A percentile compares a stretch with the other conserved stretches of the same genome.
These are phyloP conservation scores for Ramaria sp. DNA, from an alignment of 768 basidiomycete genomes.

Conservation along the genomic window DNA sequence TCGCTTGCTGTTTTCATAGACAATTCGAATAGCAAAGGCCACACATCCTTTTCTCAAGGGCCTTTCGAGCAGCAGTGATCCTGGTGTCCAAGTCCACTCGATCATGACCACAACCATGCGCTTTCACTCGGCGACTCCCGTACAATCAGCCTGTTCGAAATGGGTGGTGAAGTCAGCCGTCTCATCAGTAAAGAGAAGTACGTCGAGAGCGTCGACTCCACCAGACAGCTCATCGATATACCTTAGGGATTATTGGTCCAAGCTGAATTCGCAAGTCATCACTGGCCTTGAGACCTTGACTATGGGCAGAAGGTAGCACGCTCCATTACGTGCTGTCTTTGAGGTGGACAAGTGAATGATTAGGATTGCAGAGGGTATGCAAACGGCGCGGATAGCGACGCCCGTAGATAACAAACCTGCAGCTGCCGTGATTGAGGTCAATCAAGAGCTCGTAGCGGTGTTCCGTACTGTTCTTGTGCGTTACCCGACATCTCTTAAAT, in stretches of 20 bases:
- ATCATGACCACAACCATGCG: no score
- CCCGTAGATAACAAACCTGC: neutral
- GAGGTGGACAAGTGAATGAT: neutral
- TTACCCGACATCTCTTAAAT: neutral
- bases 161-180: neutral
- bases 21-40: no score
- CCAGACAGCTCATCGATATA: neutral
- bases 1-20: no score
- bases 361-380: neutral
- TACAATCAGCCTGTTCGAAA: neutral
- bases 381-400: neutral
- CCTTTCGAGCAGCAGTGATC: no score
- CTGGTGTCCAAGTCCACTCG: no score
- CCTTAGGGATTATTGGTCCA: neutral
- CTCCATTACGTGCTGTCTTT: neutral
- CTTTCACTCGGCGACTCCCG: neutral
- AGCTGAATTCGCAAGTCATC: neutral
- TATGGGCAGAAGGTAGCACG: neutral
- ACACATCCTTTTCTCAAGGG: no score
- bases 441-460: neutral
- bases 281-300: neutral
- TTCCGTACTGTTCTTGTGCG: neutral
- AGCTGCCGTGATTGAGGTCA: neutral
- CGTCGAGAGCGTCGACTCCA: neutral
- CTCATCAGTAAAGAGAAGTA: neutral